Base-by-base conservation (phyloP, 352 stramenopile species). In the Pythium sukuiense region DNA sequence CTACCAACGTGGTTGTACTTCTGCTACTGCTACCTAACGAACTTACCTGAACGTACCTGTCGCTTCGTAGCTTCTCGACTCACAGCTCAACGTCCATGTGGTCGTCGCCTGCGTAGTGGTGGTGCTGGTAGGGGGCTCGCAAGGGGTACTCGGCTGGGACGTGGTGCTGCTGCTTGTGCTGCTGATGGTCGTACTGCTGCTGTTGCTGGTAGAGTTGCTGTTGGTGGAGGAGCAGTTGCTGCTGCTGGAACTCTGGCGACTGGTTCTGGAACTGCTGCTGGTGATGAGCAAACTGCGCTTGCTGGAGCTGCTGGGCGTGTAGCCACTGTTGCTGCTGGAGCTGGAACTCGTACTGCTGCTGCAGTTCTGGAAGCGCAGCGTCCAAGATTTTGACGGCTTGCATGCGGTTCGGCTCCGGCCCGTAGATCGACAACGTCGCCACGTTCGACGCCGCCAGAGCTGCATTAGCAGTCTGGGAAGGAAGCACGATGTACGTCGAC, bases 401-500 rank as follows among this genome's bases (percentile, higher is more conserved):
- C 49, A 80, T 61, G 8, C 85, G 78, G 61, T 77, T 81, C 16
- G 71, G 55, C 54, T 91, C 79, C 27, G 58, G 43, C 79, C 84
- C 87, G 49, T 90, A 91, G 59, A 95, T 92, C 5, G 80, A 87
- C n/a, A 95, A 57, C 24, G 75, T 90, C 6, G 79, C 59, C 18
- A 77, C 71, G 20, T 81, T 61, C 26, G 63, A 60, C 62, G 55
- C 48, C 32, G 60, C 8, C 29, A 60, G 24, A 53, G 39, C 9
- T 58, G 18, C 30, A 57, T 29, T 16, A 20, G 66, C 30, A 16
- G 71, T 65, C 26, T 70, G 59, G 7, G 74, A 41, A 7, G 79
- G 81, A 13, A 83, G 85, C 4, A 90, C 77, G 30, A 95, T 92
- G 71, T 92, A 92, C 26, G 85, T 92, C 8, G 70, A 76, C 7